Base-by-base conservation (phyloP, 2,329 filamentous ascomycete species). In the Epichloe amarillans region DNA sequence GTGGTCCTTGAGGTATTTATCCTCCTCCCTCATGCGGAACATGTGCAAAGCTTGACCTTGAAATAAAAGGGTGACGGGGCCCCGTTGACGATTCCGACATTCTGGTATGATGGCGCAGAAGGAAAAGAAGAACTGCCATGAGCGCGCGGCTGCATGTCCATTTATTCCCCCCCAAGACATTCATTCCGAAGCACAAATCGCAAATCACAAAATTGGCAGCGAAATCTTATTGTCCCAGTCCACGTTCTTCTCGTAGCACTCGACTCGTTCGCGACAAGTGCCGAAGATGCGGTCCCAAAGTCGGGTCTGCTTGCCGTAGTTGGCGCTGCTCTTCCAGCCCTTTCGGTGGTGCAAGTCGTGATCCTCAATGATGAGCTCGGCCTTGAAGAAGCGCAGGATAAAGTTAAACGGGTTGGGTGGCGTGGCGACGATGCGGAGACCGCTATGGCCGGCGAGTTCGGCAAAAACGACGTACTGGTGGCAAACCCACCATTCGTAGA, bases 401-500 rank as follows among this genome's bases (percentile, higher is more conserved):
- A 33, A 50, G 26, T 52, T 52, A 6, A 52, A 52, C 3, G 41
- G 46, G 30, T 52, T 52, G 4, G 50, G 33, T 5, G 50, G 50
- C 26, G 51, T 50, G 15, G 51, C 47, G 17, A 47, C 21, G 1
- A 52, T 35, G 1, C 51, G 47, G 2, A 50, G 43, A 19, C 51
- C 51, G 12, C 51, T 52, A 8, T 52, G 51, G 37, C 51, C 51
- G 12, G 47, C 47, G 12, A 52, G 39, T 23, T 52, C 51, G 14
- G 47, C 51, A 14, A 50, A 52, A 14, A 52, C 47, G 17, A 52
- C 23, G 3, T 52, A 52, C 51, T 52, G 47, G 39, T 52, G 51
- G 36, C 51, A 52, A 6, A 52, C 38, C 51, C 51, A 52, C 51
- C 51, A 52, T 12, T 52, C 51, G 12, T 50, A 52, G 15, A 52